Conservation (phyloP, 805 yeast species). For the Cephaloascus fragrans region DNA sequence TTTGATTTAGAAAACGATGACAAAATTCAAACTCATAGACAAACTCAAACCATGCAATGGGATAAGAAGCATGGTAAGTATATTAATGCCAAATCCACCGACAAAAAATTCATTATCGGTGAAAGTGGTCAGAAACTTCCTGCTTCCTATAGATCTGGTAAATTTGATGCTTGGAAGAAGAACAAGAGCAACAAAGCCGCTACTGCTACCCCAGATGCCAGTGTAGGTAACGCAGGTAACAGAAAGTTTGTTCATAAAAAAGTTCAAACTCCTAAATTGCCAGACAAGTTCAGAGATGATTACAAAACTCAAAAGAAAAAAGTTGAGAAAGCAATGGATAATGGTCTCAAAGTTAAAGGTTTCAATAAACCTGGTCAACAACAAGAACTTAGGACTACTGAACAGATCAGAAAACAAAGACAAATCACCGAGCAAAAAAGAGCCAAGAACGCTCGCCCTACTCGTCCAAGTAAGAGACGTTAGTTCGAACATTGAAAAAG, state of each 20-base stretch:
- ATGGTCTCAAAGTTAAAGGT: conserved; percentile 68
- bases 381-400: conserved; percentile 57
- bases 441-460: conserved; percentile 82
- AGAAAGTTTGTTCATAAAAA: conserved; percentile 63
- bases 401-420: conserved; percentile 74
- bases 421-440: conserved; percentile 56
- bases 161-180: conserved; percentile 86
- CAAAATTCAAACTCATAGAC: conserved; percentile 57
- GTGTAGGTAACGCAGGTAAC: conserved; percentile 18
- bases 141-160: conserved; percentile 84
- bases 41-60: conserved; percentile 72
- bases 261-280: conserved; percentile 72
- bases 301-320: conserved; percentile 73
- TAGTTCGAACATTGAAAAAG: no score
- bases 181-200: conserved; percentile 47
- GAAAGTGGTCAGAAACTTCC: conserved; percentile 92
- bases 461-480: conserved; percentile 52
- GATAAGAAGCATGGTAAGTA: conserved; percentile 89
- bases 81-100: conserved; percentile 69
- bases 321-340: conserved; percentile 68
- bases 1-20: conserved; percentile 79
- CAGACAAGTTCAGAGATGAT: conserved; percentile 88
- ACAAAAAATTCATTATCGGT: conserved; percentile 82
- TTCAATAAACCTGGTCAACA: conserved; percentile 34
- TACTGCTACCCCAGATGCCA: conserved; percentile 23